These are phyloP conservation scores for Yamadazyma akitaensis DNA, from an alignment of 805 yeast genomes.

Conservation along the genomic window DNA sequence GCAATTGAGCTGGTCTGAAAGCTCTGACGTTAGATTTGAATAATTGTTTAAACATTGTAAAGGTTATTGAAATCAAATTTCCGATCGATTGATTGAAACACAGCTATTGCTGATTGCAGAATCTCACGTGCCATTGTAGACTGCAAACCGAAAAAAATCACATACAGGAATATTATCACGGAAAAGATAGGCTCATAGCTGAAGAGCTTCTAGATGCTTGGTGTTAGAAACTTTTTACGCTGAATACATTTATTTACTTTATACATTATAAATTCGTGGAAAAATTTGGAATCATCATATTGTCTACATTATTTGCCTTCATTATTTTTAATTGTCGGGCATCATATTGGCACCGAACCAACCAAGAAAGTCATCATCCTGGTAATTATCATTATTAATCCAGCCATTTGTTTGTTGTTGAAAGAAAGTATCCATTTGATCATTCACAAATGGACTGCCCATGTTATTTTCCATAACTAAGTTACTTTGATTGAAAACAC, in stretches of 20 bases:
- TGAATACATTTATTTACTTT: background rate
- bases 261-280: background rate
- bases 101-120: background rate
- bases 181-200: too few relatives aligned
- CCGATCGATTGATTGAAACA: background rate
- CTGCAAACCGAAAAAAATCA: background rate
- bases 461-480: slow-evolving; percentile 8
- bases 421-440: slow-evolving; percentile 56
- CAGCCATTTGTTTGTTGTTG: slow-evolving; percentile 83
- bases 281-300: background rate
- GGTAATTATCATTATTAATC: slow-evolving; percentile 58
- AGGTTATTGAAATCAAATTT: background rate
- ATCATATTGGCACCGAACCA: slow-evolving; percentile 78
- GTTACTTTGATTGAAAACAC: slow-evolving; percentile 7
- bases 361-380: slow-evolving; percentile 84
- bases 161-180: background rate
- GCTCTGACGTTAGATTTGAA: slow-evolving; percentile 5
- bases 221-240: background rate
- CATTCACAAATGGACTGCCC: slow-evolving; percentile 17
- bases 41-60: slow-evolving; percentile 15
- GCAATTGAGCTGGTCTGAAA: slow-evolving; percentile 7
- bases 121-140: slow-evolving; percentile 7
- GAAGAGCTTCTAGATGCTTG: too few relatives aligned
- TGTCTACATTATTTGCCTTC: background rate
- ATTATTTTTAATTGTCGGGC: slow-evolving; percentile 13